Conservation (phyloP, 768 basidiomycete genomes). For the Naganishia kalamii region DNA sequence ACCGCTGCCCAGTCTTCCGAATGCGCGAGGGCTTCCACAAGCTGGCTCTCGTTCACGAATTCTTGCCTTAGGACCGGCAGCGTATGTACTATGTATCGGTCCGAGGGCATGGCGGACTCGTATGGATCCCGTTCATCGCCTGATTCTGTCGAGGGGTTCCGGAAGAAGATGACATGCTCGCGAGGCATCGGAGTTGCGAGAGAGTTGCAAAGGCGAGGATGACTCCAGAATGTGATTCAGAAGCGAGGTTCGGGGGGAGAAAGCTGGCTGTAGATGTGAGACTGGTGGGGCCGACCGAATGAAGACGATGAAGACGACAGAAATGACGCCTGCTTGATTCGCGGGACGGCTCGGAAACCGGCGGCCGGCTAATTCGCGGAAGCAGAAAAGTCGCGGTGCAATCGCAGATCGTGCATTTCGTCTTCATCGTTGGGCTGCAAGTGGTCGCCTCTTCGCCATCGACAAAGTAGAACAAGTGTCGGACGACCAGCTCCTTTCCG, state of each 20-base stretch:
- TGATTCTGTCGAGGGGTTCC: not conserved
- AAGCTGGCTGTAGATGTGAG: too few species aligned
- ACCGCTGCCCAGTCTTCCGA: conserved; percentile 2
- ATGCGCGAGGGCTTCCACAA: not conserved
- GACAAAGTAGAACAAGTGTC: too few species aligned
- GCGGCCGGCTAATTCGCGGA: not conserved
- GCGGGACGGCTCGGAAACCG: not conserved
- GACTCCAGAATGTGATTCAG: too few species aligned
- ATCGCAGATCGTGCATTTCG: conserved; percentile 1
- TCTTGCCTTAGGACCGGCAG: not conserved
- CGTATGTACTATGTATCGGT: not conserved
- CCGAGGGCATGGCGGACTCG: not conserved
- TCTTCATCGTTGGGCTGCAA: not conserved
- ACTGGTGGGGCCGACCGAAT: not conserved
- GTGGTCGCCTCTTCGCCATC: not conserved
- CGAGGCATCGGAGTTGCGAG: not conserved
- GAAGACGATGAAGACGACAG: not conserved
- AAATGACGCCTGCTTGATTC: not conserved
- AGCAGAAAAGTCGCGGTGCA: conserved; percentile 3
- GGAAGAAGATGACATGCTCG: conserved; percentile 13
- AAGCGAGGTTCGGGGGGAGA: too few species aligned
- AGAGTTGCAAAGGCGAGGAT: not conserved
- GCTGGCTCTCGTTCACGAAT: conserved; percentile 1
- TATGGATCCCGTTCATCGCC: not conserved
- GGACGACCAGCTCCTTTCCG: too few species aligned